Evolutionary conservation across 78 protist genomes (phyloP).

Genomic region (Monosiga brevicollis): DNA sequence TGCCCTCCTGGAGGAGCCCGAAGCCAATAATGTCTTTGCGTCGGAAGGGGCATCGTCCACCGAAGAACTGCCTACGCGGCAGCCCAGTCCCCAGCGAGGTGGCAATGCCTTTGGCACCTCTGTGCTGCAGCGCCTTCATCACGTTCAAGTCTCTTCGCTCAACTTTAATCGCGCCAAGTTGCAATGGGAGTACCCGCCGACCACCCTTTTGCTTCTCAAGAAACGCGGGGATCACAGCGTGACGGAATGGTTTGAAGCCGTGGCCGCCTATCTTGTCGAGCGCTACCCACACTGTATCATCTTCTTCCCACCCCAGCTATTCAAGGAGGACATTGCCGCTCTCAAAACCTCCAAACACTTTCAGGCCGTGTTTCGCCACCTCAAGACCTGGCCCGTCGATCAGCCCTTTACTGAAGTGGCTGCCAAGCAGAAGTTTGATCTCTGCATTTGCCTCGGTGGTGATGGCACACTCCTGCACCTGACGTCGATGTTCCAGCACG

Average conservation of each 20-base stretch:
- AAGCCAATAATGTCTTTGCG: not conserved
- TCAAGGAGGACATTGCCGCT: not conserved
- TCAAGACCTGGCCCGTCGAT: not conserved
- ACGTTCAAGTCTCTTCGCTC: not conserved
- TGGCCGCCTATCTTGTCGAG: not conserved
- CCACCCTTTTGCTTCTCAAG: not conserved
- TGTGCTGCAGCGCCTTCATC: not conserved
- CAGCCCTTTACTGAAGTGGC: not conserved
- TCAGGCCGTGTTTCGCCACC: not conserved
- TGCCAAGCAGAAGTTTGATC: conserved; percentile 42
- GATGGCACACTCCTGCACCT: conserved; percentile 82
- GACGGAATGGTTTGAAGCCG: not conserved
- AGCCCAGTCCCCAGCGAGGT: not conserved
- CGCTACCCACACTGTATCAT: not conserved
- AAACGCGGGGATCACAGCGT: not conserved
- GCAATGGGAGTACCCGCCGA: not conserved
- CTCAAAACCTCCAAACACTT: not conserved
- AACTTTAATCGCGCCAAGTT: not conserved
- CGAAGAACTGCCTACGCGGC: too few relatives aligned
- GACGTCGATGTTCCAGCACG: not conserved
- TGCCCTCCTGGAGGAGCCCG: not conserved
- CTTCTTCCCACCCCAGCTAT: not conserved
- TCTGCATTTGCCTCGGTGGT: conserved; percentile 81
- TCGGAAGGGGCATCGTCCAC: not conserved
- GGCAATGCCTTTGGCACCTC: not conserved